Evolutionary conservation across 495 filamentous ascomycete genomes (phyloP), one percentile per base, ranked within the genome.

Genomic region (Tuber magnatum): DNA sequence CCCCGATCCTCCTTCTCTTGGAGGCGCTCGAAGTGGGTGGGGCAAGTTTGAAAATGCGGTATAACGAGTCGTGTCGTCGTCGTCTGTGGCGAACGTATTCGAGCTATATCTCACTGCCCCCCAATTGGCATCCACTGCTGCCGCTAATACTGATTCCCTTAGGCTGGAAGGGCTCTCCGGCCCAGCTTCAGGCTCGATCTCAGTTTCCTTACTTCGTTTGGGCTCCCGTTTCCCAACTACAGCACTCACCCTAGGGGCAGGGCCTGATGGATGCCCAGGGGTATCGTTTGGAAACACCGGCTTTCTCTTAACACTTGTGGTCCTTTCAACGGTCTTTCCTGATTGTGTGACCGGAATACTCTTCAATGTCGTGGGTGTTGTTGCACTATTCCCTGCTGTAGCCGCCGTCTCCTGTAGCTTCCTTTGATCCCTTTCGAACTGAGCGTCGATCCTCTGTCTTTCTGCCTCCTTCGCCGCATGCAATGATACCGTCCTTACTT

Each of bases 51-150:
- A 78, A 39, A 51, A 41, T 43, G 61, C 41, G 0, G 80, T 81
- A 73, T 78, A 81, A 14, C 79, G 74, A 7, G 79, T 81, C 18
- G 76, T 78, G 51, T 81, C 80, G 51, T 79, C 77, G 28, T 81
- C 79, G 28, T 81, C 80, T 6, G 75, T 81, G 32, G 38, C 61
- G 40, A 74, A 72, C 6, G 80, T 81, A 68, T 71, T 73, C 46
- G 61, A 70, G 38, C 71, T 73, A 38, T 72, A 71, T 16, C 68
- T 68, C 69, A 56, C 69, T 35, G 56, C 56, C 7, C 77, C 77
- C 75, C 72, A 78, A 42, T 72, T 68, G 2, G 75, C 68, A 2
- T 69, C 75, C 41, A 39, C 75, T 24, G 28, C 77, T 38, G 41
- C 72, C 20, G 41, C 68, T 71, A 71, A 39, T 14, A 39, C 72